Evolutionary conservation across 352 stramenopile genomes (phyloP).

Genomic region (Nothophytophthora sp.): DNA sequence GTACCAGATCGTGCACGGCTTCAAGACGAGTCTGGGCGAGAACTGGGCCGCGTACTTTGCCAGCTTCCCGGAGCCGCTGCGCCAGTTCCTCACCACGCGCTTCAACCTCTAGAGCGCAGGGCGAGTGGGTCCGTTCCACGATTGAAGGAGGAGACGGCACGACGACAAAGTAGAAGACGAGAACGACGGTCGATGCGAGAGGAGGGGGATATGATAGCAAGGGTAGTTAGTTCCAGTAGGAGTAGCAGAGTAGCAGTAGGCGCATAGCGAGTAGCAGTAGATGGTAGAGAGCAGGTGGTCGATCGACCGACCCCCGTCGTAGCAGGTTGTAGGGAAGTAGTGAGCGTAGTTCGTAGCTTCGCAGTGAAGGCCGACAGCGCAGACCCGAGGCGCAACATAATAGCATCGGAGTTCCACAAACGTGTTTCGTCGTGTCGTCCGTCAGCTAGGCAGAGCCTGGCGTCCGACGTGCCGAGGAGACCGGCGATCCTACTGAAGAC

Average conservation of each 20-base stretch:
- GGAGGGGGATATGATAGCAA: conserved; percentile 24
- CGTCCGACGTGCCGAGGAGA: conserved; percentile 3
- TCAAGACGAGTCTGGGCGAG: conserved; percentile 87
- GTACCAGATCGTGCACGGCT: conserved; percentile 88
- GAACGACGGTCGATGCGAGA: conserved; percentile 10
- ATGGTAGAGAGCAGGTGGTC: conserved; percentile 34
- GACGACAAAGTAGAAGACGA: conserved; percentile 17
- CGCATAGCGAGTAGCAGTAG: conserved; percentile 39
- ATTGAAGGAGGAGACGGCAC: conserved; percentile 13
- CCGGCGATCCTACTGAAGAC: conserved; percentile 1
- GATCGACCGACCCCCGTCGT: conserved; percentile 20
- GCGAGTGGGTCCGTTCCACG: conserved; percentile 7
- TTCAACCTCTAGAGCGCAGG: conserved; percentile 75
- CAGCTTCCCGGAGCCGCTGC: conserved; percentile 81
- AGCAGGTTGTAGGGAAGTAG: conserved; percentile 35
- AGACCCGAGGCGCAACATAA: conserved; percentile 2
- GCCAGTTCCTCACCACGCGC: conserved; percentile 74
- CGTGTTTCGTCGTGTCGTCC: conserved; percentile 5
- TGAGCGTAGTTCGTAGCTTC: conserved; percentile 16
- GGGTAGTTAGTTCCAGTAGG: conserved; percentile 30
- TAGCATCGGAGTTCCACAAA: not conserved
- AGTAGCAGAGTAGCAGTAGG: conserved; percentile 55
- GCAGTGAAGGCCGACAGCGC: conserved; percentile 14
- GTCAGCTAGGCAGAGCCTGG: too few species aligned
- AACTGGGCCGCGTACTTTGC: conserved; percentile 88